A percentile compares a stretch with the other conserved stretches of the same genome.
phyloP scores from a whole-genome alignment of 1,284 basidiomycete species.

The Ustilago loliicola region DNA sequence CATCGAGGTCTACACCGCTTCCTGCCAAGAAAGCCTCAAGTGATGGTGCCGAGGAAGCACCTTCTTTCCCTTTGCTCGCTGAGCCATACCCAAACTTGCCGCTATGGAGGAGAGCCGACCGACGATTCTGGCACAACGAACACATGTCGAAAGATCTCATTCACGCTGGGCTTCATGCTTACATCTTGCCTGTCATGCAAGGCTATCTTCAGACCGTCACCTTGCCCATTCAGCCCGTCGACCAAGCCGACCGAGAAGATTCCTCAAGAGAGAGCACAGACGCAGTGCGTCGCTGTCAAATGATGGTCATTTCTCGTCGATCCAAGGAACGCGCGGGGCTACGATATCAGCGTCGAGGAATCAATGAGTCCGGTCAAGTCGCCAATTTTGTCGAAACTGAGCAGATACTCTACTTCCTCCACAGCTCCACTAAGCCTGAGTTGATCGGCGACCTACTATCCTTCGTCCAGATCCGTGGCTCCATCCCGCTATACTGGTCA shows the following conservation, averaged over 20 bases:
- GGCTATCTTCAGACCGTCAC: slow-evolving; percentile 79
- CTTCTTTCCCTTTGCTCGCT: slow-evolving; percentile 71
- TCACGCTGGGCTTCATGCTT: slow-evolving; percentile 76
- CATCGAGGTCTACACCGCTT: not conserved
- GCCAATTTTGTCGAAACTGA: slow-evolving; percentile 99
- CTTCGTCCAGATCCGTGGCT: slow-evolving; percentile 92
- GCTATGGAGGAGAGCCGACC: slow-evolving; percentile 84
- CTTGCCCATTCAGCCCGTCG: slow-evolving; percentile 44
- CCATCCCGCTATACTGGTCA: slow-evolving; percentile 89
- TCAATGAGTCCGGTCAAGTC: slow-evolving; percentile 96
- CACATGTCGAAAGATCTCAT: slow-evolving; percentile 78
- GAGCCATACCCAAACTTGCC: slow-evolving; percentile 81
- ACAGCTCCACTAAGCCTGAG: not conserved
- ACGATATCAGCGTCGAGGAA: slow-evolving; percentile 94
- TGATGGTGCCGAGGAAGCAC: not conserved
- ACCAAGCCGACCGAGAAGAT: not conserved
- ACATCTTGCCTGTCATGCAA: slow-evolving; percentile 88
- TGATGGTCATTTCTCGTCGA: slow-evolving; percentile 84
- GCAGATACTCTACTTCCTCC: slow-evolving; percentile 77
- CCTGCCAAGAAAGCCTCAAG: not conserved
- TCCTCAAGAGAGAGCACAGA: not conserved
- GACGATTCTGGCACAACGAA: slow-evolving; percentile 91
- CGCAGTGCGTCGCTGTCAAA: slow-evolving; percentile 58
- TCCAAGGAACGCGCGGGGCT: slow-evolving; percentile 96
- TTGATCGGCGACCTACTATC: slow-evolving; percentile 82